Conservation (phyloP, 192 early-diverging fungal genomes). For the Coemansia sp. region DNA sequence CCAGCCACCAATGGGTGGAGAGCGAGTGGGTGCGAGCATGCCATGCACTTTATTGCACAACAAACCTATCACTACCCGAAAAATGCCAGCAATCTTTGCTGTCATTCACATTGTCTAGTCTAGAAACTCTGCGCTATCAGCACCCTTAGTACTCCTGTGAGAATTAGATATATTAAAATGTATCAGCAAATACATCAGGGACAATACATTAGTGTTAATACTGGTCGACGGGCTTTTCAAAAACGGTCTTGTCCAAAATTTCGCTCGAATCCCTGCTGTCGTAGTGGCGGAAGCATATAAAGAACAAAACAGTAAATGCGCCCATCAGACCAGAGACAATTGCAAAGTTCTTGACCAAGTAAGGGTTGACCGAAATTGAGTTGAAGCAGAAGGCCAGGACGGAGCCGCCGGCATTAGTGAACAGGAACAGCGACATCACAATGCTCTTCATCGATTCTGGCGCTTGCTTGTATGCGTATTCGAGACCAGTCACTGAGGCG, state of each 20-base stretch:
- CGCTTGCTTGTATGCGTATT: conserved; percentile 61
- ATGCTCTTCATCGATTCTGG: conserved; percentile 61
- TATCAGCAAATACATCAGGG: not conserved
- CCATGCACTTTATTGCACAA: too few species aligned
- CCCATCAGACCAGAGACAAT: conserved; percentile 52
- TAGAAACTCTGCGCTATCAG: too few species aligned
- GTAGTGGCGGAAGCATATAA: conserved; percentile 52
- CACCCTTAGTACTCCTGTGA: too few species aligned
- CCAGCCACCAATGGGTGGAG: too few species aligned
- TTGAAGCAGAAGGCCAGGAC: conserved; percentile 58
- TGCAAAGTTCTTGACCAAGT: conserved; percentile 62
- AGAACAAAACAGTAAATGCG: conserved; percentile 49
- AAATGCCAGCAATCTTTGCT: too few species aligned
- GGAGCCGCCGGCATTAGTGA: conserved; percentile 56
- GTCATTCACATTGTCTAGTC: too few species aligned
- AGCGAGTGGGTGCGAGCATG: too few species aligned
- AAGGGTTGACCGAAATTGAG: conserved; percentile 51
- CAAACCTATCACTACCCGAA: too few species aligned
- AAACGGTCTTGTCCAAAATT: conserved; percentile 12
- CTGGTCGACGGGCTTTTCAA: conserved; percentile 5
- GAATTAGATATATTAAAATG: too few species aligned
- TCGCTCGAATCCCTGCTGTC: conserved; percentile 41
- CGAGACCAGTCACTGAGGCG: conserved; percentile 62
- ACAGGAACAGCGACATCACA: conserved; percentile 58
- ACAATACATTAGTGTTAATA: not conserved